Evolutionary conservation across 202 grass and related monocot species (phyloP), one percentile per base, ranked within the genome.

Genomic region (Zoysia matrella): DNA sequence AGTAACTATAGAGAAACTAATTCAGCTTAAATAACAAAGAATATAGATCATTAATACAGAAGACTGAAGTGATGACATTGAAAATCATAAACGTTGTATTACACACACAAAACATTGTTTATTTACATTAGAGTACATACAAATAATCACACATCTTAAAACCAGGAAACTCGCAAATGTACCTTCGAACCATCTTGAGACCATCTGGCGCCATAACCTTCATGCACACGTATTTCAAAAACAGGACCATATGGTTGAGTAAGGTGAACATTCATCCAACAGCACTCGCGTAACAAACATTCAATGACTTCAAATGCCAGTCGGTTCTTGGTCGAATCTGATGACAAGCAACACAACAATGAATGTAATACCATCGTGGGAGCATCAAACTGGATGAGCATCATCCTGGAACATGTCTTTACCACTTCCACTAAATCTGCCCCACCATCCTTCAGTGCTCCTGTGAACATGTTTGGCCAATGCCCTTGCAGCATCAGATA

Each of bases 401-500:
- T 69, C 76, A 86, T 86, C 74, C 65, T 63, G 63, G 58, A 14
- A 7, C 76, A 75, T 58, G 74, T 73, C 63, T 84, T 74, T 90
- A 98, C 95, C 90, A 60, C 86, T 90, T 88, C 95, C 95, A 53
- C 70, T 53, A 69, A 90, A 67, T 50, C 71, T 65, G 53, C 92
- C 92, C 95, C 95, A 98, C 92, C 92, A 98, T 83, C 83, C 88
- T 77, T 91, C 64, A 11, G 47, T 92, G 65, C 86, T 88, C 90
- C 95, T 91, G 83, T 91, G 81, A 75, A 90, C 89, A 90, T 97
- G 92, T 89, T 98, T 98, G 16, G 90, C 73, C 88, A 98, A 84
- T 88, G 92, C 90, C 85, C 92, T 98, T 87, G 92, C 95, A 85
- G 82, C 87, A 86, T 98, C 88, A 93, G 90, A 93, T 91, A 98